Conservation (phyloP, 2,329 filamentous ascomycete species). For the Aspergillus sp. region DNA sequence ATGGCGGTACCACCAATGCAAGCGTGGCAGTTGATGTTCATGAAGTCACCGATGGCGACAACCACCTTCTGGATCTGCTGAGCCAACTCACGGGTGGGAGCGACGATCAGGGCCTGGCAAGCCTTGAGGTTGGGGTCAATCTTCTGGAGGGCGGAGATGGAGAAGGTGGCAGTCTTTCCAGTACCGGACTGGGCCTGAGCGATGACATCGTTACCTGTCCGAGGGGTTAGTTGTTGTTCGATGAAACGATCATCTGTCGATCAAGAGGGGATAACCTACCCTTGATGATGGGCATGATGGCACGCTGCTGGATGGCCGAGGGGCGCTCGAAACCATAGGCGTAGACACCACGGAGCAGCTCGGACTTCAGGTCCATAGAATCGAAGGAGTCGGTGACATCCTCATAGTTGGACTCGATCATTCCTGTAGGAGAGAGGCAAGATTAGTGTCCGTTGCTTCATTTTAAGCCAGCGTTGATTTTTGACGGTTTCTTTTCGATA, state of each 20-base stretch:
- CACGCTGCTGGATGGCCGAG: slow-evolving; percentile 99
- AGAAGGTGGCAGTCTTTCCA: slow-evolving; percentile 99
- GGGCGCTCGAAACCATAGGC: slow-evolving; percentile 99
- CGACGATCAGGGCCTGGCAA: slow-evolving; percentile 97
- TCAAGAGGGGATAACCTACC: slow-evolving; percentile 56
- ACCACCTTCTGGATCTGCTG: slow-evolving; percentile 99
- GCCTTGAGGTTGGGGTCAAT: slow-evolving; percentile 92
- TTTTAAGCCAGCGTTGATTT: slow-evolving; percentile 12
- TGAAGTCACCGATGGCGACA: slow-evolving; percentile 98
- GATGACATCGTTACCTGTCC: slow-evolving; percentile 93
- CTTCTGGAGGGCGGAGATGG: slow-evolving; percentile 98
- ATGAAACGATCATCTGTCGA: background rate
- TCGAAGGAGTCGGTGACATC: slow-evolving; percentile 99
- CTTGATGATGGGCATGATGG: slow-evolving; percentile 99
- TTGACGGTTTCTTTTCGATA: slow-evolving; percentile 8
- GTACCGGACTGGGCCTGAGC: slow-evolving; percentile 99
- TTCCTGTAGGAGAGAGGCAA: slow-evolving; percentile 59
- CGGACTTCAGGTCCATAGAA: slow-evolving; percentile 93
- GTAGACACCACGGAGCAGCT: slow-evolving; percentile 98
- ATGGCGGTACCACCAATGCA: slow-evolving; percentile 99
- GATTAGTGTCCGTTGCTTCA: slow-evolving; percentile 8
- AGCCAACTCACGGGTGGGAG: slow-evolving; percentile 95
- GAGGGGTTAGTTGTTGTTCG: slow-evolving; percentile 12
- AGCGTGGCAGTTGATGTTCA: slow-evolving; percentile 98
- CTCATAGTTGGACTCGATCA: slow-evolving; percentile 99